Evolutionary conservation across 139 green algal species (phyloP), one percentile per base, ranked within the genome.

Genomic region (Volvox reticuliferus): DNA sequence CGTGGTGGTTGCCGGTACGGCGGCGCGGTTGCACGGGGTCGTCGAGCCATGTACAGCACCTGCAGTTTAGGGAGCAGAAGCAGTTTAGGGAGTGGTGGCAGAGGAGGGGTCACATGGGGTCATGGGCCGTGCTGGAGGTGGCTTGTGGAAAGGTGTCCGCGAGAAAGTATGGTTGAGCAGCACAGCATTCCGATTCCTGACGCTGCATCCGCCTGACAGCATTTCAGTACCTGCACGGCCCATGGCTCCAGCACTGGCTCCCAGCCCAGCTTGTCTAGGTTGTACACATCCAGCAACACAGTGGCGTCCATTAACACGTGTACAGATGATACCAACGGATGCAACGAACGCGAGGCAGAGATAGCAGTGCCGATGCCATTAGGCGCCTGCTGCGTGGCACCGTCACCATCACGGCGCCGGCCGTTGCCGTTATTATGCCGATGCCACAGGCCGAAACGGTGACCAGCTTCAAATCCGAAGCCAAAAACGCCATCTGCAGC

Each of bases 231-330:
- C 93, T 95, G 92, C 61, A 94, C 87, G 1, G 50, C 50, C 96
- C 96, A 98, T 0, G 95, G 95, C 91, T 98, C 96, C 1, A 98
- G 0, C 36, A 97, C 76, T 0, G 96, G 95, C 92, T 98, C 96
- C 96, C 96, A 98, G 0, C 93, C 96, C 67, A 95, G 69, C 82
- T 96, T 95, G 20, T 90, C 87, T 24, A 89, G 78, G 87, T 95
- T 98, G 94, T 94, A 97, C 2, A 94, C 93, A 12, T 97, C 94
- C 77, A 94, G 30, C 37, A 80, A 26, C 71, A 94, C 61, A 21
- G n/a, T 69, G 1, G 71, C 84, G 19, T 82, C n/a, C 44, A 95
- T 37, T 36, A 86, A 24, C 0, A 94, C 69, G 19, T 62, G 36
- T 44, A 91, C 17, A 0, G 69, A 97, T 1, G 93, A 93, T 3